Evolutionary conservation across 805 yeast genomes (phyloP), one percentile per base, ranked within the genome.

Genomic region (Ogataea angusta): DNA sequence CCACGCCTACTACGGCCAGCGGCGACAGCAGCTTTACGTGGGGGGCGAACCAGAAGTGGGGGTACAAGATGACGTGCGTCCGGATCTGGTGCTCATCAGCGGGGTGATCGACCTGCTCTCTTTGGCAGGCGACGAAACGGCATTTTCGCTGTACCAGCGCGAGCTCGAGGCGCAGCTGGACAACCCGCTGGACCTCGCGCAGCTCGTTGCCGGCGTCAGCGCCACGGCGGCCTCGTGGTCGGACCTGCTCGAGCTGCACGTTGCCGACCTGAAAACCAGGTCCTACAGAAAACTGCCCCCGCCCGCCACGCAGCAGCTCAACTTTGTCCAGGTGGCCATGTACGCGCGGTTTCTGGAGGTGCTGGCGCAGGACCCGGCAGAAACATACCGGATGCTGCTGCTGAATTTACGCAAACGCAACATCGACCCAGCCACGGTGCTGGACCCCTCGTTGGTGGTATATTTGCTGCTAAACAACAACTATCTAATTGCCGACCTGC

Each of bases 251-350:
- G 47, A 47, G 26, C 43, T 75, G 14, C 43, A 60, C 7, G 63
- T 75, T 2, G 64, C 68, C 39, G 93, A 84, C 59, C 73, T 82
- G 18, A 84, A 84, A 57, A 82, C 90, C 1, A 65, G 90, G 39
- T 53, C 64, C 0, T 52, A 51, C 30, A 65, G 62, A 29, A 50
- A 47, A 1, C 44, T 73, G 1, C 89, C 90, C 0, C 83, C 78
- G 46, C 51, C 59, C 1, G 68, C 76, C 10, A 82, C 79, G 1
- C 44, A 76, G 10, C 53, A 60, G 3, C 66, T 73, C 5, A 72
- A 85, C 2, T 71, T 72, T 51, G 44, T 69, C n/a, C 93, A 85
- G 62, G 78, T 81, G 3, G 69, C 70, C 61, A 72, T 78, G 47
- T 85, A 85, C 55, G 63, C 76, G 15, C 59, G 66, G 30, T 68